Percentiles rank a stretch among this genome's conserved stretches.
Evolutionary conservation across 2,329 filamentous ascomycete species (phyloP).

Genomic region (Aspergillus eucalypticola): DNA sequence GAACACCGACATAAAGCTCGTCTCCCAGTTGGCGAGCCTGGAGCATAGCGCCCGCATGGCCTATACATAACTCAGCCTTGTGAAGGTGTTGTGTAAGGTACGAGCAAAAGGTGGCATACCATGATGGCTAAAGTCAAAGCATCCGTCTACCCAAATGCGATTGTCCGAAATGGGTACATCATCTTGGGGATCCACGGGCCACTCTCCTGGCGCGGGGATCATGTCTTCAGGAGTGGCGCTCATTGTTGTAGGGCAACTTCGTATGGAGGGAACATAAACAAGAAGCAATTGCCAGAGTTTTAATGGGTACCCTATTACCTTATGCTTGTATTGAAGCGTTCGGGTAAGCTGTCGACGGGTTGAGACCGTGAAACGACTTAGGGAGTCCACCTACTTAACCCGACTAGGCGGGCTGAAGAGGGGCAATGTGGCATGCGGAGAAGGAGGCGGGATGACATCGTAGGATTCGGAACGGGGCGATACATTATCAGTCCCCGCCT

Average conservation of each 20-base stretch:
- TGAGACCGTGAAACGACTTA: background rate
- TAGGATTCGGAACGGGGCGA: background rate
- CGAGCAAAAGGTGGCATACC: constrained; percentile 50
- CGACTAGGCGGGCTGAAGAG: background rate
- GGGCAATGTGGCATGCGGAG: background rate
- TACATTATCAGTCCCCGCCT: background rate
- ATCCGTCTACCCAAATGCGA: constrained; percentile 96
- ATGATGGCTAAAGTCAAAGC: constrained; percentile 99
- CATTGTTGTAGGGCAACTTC: constrained; percentile 12
- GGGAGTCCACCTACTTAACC: background rate
- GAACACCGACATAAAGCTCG: constrained; percentile 87
- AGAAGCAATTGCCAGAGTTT: background rate
- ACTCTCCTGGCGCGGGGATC: constrained; percentile 57
- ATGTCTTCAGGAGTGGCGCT: constrained; percentile 29
- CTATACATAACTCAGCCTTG: constrained; percentile 52
- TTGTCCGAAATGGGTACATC: constrained; percentile 61
- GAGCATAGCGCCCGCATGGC: constrained; percentile 94
- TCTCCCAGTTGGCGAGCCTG: constrained; percentile 89
- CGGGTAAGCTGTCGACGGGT: background rate
- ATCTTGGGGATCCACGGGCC: constrained; percentile 66
- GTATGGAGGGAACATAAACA: background rate
- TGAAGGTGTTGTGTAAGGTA: constrained; percentile 2
- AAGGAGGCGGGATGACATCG: background rate
- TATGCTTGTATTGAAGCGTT: background rate
- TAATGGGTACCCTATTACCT: background rate